Conservation (phyloP, 306 rosid genomes). For the barrel medic (Medicago truncatula) region MtrunA17r5.0-ANR NC_053042.1:12535501-12536000, state of each 20-base stretch:
- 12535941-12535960: too few relatives aligned
- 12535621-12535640: not conserved
- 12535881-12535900: too few relatives aligned
- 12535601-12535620: conserved; percentile 10
- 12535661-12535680: not conserved
- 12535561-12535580: conserved; percentile 55
- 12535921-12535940: too few relatives aligned
- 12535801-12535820: too few relatives aligned
- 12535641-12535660: not conserved
- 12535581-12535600: conserved; percentile 37
- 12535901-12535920: too few relatives aligned
- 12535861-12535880: too few relatives aligned
- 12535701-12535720: not conserved
- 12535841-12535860: too few relatives aligned
- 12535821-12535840: too few relatives aligned
- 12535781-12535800: too few relatives aligned
- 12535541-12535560: conserved; percentile 33
- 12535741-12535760: not conserved
- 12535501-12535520: conserved; percentile 36
- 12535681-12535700: not conserved
- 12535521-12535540: conserved; percentile 51
- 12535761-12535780: too few relatives aligned
- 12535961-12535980: too few relatives aligned
- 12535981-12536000: too few relatives aligned
- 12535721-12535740: conserved; percentile 24